Conservation (phyloP, 345 rosid genomes). For the Diplotaxis tenuifolia region DNA sequence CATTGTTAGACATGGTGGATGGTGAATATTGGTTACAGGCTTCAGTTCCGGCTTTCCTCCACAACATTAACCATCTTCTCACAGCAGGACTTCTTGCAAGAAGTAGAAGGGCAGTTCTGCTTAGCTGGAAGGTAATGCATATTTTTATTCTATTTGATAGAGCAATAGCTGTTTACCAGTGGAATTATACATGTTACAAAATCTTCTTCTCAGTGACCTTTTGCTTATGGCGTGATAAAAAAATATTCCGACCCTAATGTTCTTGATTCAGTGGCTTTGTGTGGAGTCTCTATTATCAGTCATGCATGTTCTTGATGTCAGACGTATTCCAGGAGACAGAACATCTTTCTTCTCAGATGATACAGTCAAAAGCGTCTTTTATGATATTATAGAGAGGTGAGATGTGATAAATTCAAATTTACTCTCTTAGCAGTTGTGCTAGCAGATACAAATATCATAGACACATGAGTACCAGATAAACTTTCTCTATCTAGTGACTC, state of each 20-base stretch:
- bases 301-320: slow-evolving; percentile 52
- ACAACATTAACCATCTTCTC: slow-evolving; percentile 68
- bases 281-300: slow-evolving; percentile 69
- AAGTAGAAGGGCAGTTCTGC: slow-evolving; percentile 70
- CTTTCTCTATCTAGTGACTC: not conserved
- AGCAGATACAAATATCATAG: not conserved
- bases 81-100: slow-evolving; percentile 66
- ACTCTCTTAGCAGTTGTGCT: not conserved
- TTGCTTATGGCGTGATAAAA: not conserved
- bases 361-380: slow-evolving; percentile 51
- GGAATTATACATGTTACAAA: not conserved
- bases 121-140: slow-evolving; percentile 77
- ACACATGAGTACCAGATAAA: not conserved
- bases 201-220: slow-evolving; percentile 2
- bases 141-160: not conserved
- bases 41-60: slow-evolving; percentile 64
- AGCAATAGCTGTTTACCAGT: slow-evolving; percentile 9
- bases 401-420: slow-evolving; percentile 11
- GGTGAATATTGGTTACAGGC: slow-evolving; percentile 57
- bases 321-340: slow-evolving; percentile 43
- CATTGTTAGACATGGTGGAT: slow-evolving; percentile 37
- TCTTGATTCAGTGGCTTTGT: slow-evolving; percentile 69
- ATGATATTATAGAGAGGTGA: slow-evolving; percentile 83
- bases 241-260: slow-evolving; percentile 10
- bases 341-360: slow-evolving; percentile 62